Evolutionary conservation across 331 rosid genomes (phyloP), one percentile per base, ranked within the genome.

Genomic region (Quercus tomentella): DNA sequence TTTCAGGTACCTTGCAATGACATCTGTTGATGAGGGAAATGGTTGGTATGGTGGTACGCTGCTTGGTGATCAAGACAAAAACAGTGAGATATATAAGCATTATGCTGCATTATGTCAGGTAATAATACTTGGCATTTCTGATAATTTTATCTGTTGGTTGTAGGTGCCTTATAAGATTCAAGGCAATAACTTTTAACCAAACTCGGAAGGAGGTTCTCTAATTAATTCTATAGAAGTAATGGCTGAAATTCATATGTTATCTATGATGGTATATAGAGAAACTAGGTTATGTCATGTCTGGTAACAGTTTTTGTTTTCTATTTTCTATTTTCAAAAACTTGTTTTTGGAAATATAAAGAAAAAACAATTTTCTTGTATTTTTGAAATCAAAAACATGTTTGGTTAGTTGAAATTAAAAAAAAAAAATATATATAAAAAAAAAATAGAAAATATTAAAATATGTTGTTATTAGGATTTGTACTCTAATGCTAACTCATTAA

Each of bases 1-100:
- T 80, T 77, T 51, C 75, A 94, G 98, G 92, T 93, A 91, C 87
- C 91, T 88, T 61, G 86, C 87, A 79, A 88, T 91, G 88, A 88
- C 97, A 73, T 86, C 93, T 10, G 83, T 85, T 45, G 87, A 90
- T 74, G 94, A 95, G 84, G 87, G 91, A 56, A 90, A 90, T 28
- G 97, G 98, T 67, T 95, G 97, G 97, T 95, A 89, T 43, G 96
- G 98, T 77, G 99, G 99, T 56, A 85, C 91, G 4, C 88, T 95
- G 82, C 89, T 88, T 45, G 88, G 93, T 11, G 98, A 95, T 88
- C 96, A 91, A 87, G 93, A 93, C 80, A 92, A 93, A 83, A 88
- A 65, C 84, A 90, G 94, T 84, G 97, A 92, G 76, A 93, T 95
- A 82, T 95, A 89, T 83, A 86, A 83, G 88, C 99, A 95, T 89